Evolutionary conservation across 1,284 basidiomycete genomes (phyloP).

Genomic region (Ceratobasidium sp.): DNA sequence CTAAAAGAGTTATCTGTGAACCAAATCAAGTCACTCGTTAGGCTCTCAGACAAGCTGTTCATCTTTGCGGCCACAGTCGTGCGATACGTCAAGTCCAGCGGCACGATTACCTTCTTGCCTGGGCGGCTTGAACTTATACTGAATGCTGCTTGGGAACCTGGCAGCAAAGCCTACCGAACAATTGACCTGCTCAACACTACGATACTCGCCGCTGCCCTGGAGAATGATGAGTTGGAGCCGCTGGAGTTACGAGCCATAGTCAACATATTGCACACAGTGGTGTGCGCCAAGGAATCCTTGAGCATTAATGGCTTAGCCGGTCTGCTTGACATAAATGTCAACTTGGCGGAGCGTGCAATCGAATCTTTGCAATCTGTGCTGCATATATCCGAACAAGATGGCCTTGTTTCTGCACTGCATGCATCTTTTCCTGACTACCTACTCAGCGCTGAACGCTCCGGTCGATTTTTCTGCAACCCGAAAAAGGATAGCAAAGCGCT

Average conservation of each 20-base stretch:
- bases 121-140: not conserved
- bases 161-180: not conserved
- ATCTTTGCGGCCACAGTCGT: slow-evolving; percentile 21
- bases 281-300: slow-evolving; percentile 12
- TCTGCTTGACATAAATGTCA: too few species aligned
- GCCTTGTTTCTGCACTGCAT: slow-evolving; percentile 6
- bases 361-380: slow-evolving; percentile 4
- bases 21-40: not conserved
- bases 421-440: slow-evolving; percentile 5
- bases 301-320: not conserved
- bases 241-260: too few species aligned
- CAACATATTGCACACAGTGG: slow-evolving; percentile 4
- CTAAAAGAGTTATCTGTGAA: not conserved
- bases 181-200: slow-evolving; percentile 5
- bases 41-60: not conserved
- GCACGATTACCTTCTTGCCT: not conserved
- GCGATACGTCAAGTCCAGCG: slow-evolving; percentile 4
- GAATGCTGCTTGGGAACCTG: not conserved
- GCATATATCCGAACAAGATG: not conserved
- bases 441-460: not conserved
- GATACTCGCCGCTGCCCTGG: not conserved
- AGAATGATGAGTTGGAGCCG: not conserved
- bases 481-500: not conserved
- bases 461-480: not conserved
- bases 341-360: not conserved